Base-by-base conservation (phyloP, 192 early-diverging fungal species). In the Gamsiella multidivaricata region DNA sequence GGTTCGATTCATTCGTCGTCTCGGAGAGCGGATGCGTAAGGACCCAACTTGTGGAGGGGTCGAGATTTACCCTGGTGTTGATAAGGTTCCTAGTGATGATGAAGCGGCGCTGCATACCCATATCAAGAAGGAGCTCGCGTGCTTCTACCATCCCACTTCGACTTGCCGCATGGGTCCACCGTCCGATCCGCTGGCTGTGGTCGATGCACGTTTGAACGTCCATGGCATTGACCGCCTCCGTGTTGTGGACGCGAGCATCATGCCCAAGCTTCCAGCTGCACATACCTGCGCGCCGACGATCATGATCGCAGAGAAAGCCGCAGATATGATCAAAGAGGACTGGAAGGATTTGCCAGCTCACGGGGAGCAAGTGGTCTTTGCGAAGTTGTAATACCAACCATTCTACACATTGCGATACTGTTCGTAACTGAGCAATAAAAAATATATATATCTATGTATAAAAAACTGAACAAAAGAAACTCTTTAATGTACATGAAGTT, bases 261-360 rank as follows among this genome's bases (percentile, higher is more conserved):
- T 68, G 60, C 74, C 74, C 37, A 78, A 69, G 36, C 20, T 78
- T 2, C 65, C 66, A 6, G 74, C 65, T 5, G 65, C 65, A 0
- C 74, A 78, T 29, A 78, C 74, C 2, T 78, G 74, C 22, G 74
- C 74, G 0, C 58, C 65, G 15, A 54, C 57, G 1, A 39, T 78
- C 32, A 78, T 78, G 74, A 60, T 78, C 36, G 66, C 65, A n/a
- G 74, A 78, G 39, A 78, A 69, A 49, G 74, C 61, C 0, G 56
- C 61, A 6, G 70, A 73, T 36, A 65, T 73, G 61, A 73, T 73
- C 56, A 73, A 73, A 23, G 70, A 65, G 32, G 70, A 73, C 55
- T 65, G 70, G 70, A 46, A 54, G 36, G 58, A 61, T 22, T 22
- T 18, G 15, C 11, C 54, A 31, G 42, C n/a, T 26, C 18, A n/a